Conservation (phyloP, 306 rosid species). For the Nissolia schottii region DNA sequence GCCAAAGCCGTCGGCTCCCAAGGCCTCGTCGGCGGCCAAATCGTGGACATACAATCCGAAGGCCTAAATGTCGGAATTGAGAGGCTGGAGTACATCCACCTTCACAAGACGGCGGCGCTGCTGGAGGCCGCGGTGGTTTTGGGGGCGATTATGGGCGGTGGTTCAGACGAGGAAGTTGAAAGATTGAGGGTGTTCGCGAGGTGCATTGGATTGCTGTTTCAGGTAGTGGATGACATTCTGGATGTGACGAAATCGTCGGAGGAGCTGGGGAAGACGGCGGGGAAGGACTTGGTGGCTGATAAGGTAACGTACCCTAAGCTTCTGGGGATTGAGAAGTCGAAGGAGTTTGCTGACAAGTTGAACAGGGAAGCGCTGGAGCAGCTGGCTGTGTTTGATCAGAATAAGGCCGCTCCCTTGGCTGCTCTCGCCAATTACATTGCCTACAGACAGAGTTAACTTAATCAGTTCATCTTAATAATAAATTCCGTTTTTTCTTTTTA, state of each 20-base stretch:
- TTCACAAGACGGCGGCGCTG: constrained; percentile 68
- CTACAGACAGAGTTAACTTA: constrained; percentile 42
- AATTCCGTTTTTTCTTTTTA: not conserved
- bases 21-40: constrained; percentile 73
- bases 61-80: constrained; percentile 50
- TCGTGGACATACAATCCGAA: constrained; percentile 54
- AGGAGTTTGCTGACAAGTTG: constrained; percentile 55
- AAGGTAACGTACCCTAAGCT: constrained; percentile 74
- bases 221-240: constrained; percentile 83
- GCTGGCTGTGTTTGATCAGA: constrained; percentile 45
- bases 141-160: constrained; percentile 72
- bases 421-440: constrained; percentile 69
- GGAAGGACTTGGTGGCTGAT: constrained; percentile 74
- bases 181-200: constrained; percentile 54
- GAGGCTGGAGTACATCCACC: constrained; percentile 57
- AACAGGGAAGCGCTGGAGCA: constrained; percentile 48
- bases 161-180: constrained; percentile 45
- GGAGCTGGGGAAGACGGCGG: constrained; percentile 82
- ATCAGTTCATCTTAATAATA: not conserved
- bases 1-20: constrained; percentile 59
- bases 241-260: constrained; percentile 69
- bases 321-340: constrained; percentile 58
- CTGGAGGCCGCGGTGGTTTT: constrained; percentile 60
- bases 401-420: constrained; percentile 55
- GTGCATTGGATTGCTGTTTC: constrained; percentile 63